Evolutionary conservation across 257 asterid species (phyloP).

Genomic region (Pogostemon cablin): DNA sequence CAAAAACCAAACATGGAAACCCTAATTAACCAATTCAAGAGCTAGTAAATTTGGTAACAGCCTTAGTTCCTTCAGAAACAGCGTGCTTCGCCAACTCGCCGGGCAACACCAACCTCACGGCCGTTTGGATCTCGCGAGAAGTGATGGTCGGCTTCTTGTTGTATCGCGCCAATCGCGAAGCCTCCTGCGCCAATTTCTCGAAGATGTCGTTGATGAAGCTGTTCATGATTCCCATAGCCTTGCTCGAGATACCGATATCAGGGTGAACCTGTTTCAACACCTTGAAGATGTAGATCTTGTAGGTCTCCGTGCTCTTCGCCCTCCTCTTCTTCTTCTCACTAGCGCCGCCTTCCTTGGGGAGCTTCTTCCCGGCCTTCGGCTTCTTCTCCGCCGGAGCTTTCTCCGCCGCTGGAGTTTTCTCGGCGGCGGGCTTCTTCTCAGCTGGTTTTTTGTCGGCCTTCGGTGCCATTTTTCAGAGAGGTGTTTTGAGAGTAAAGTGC

Average conservation of each 20-base stretch:
- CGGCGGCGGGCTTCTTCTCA: slow-evolving; percentile 30
- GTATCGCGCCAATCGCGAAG: slow-evolving; percentile 57
- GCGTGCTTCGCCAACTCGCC: slow-evolving; percentile 72
- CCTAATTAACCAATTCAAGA: slow-evolving; percentile 32
- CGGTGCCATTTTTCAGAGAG: slow-evolving; percentile 27
- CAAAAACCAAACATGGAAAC: neutral
- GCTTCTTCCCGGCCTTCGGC: slow-evolving; percentile 36
- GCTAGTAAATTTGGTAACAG: slow-evolving; percentile 68
- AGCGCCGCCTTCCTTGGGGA: slow-evolving; percentile 27
- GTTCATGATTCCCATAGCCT: slow-evolving; percentile 77
- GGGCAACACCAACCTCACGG: slow-evolving; percentile 62
- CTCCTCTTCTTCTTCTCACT: slow-evolving; percentile 33
- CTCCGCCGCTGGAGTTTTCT: slow-evolving; percentile 20
- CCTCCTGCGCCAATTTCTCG: slow-evolving; percentile 64
- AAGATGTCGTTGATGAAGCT: slow-evolving; percentile 69
- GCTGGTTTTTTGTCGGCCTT: slow-evolving; percentile 32
- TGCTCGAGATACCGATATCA: slow-evolving; percentile 71
- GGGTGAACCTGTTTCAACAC: slow-evolving; percentile 70
- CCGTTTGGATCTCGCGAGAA: slow-evolving; percentile 69
- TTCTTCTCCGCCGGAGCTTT: slow-evolving; percentile 32
- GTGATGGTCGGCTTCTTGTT: slow-evolving; percentile 77
- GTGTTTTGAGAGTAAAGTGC: neutral
- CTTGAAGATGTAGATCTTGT: slow-evolving; percentile 78
- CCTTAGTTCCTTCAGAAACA: slow-evolving; percentile 67
- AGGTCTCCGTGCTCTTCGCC: slow-evolving; percentile 54